Percentiles rank a stretch among this genome's conserved stretches.
Evolutionary conservation across 2,329 filamentous ascomycete genomes (phyloP).

Genomic region (Ophidiomyces ophidiicola): DNA sequence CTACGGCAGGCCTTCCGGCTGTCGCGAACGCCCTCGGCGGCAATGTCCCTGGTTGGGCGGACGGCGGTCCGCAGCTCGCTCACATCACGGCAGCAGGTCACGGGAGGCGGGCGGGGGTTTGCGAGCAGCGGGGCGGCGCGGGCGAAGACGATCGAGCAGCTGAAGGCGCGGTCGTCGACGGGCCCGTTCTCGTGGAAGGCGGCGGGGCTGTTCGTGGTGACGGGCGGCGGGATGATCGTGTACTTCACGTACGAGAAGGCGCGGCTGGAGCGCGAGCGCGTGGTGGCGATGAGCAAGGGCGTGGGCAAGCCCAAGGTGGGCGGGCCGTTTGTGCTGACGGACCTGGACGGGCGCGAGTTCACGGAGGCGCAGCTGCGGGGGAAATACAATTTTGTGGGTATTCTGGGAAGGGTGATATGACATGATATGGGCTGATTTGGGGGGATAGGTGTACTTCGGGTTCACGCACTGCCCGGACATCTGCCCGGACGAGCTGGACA

Average conservation of each 20-base stretch:
- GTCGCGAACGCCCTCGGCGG: neutral
- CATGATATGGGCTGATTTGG: neutral
- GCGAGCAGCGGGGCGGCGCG: constrained; percentile 21
- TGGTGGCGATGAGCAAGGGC: constrained; percentile 86
- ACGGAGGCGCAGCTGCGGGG: constrained; percentile 73
- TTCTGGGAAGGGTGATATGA: neutral
- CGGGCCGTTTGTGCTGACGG: constrained; percentile 67
- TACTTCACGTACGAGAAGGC: constrained; percentile 93
- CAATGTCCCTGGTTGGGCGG: neutral
- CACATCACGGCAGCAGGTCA: neutral
- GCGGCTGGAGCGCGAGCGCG: constrained; percentile 74
- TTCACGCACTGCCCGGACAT: constrained; percentile 98
- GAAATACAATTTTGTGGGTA: constrained; percentile 49
- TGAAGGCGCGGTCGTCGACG: constrained; percentile 29
- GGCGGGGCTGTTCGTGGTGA: constrained; percentile 68
- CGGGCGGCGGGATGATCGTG: constrained; percentile 64
- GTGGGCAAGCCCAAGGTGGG: constrained; percentile 89
- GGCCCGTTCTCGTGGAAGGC: constrained; percentile 85
- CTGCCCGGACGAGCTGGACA: constrained; percentile 96
- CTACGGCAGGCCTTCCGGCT: constrained; percentile 8
- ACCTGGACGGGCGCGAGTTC: constrained; percentile 68
- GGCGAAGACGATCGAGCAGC: constrained; percentile 31
- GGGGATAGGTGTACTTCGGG: constrained; percentile 75
- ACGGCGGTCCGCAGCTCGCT: neutral
- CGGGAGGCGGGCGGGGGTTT: too few species aligned